Base-by-base conservation (phyloP, 1,284 basidiomycete genomes). In the Naganishia cerealis region DNA sequence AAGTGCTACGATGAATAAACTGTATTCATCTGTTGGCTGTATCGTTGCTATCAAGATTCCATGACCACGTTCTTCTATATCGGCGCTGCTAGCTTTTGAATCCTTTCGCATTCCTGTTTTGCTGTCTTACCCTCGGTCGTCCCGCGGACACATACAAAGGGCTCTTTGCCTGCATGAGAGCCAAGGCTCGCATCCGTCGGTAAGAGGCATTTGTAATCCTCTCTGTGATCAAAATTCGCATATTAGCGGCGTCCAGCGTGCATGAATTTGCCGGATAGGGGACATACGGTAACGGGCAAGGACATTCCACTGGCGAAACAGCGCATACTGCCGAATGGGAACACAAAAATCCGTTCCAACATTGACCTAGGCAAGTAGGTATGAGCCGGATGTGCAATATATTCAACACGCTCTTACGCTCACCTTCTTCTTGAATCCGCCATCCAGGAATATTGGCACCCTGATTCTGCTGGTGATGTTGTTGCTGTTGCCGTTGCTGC, bases 391-490 rank as follows among this genome's bases (percentile, higher is more conserved):
- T 7, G 46, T 50, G 46, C 46, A 50, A 6, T 8, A 42, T 52
- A 1, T 15, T 48, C 6, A 36, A 7, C 24, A 33, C 24, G 16
- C 8, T 33, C 10, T 24, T 46, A 3, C 7, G 48, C 61, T 53
- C 50, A 63, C 61, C 61, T 54, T 63, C 61, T 21, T 63, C 61
- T 38, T 63, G 61, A 33, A 63, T 63, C 50, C 54, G 61, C 61
- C 61, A 63, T 21, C 61, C 61, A 10, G 50, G 61, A 24, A 63
- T 50, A 42, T 53, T 63, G 21, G 61, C 61, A 26, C 50, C 61
- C 13, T 63, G 61, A 26, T 63, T 48, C 26, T 63, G 53, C 21
- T 63, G 61, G 50, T 54, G 54, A 54, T 62, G 59, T 36, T 63
- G 61, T 40, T 63, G 61, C 33, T 63, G 61, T 40, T 63, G 61